Percentiles rank a stretch among this genome's conserved stretches.
Conservation (phyloP, 495 filamentous ascomycete species). For the Penicillium crystallinum region DNA sequence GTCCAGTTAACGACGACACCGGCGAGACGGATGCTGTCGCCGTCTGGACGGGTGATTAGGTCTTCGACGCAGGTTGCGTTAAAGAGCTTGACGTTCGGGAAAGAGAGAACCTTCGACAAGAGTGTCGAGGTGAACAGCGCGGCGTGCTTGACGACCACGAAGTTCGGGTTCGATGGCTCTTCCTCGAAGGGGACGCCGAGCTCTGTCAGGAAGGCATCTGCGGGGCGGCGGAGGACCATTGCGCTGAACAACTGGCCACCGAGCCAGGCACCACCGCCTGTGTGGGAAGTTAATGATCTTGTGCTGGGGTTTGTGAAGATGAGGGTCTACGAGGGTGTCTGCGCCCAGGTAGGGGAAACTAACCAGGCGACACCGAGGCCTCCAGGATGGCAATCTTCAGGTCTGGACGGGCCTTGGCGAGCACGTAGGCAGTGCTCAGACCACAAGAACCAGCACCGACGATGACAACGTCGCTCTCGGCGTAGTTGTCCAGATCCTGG, state of each 20-base stretch:
- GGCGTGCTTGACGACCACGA: conserved; percentile 89
- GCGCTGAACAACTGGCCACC: conserved; percentile 88
- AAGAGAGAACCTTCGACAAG: conserved; percentile 68
- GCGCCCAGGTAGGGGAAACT: not conserved
- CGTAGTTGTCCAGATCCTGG: conserved; percentile 78
- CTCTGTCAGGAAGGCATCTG: conserved; percentile 74
- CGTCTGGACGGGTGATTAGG: conserved; percentile 66
- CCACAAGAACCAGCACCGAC: conserved; percentile 85
- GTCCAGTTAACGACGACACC: conserved; percentile 96
- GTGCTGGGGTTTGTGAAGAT: not conserved
- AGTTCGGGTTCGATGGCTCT: conserved; percentile 74
- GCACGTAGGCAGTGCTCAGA: conserved; percentile 74
- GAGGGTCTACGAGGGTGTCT: not conserved
- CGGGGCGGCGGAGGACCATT: conserved; percentile 92
- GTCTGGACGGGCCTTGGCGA: conserved; percentile 79
- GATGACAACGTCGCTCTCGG: conserved; percentile 89
- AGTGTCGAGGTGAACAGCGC: conserved; percentile 86
- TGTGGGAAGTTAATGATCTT: conserved; percentile 1
- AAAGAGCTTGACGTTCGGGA: conserved; percentile 93
- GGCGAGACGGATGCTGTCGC: conserved; percentile 57
- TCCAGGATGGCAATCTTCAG: conserved; percentile 90
- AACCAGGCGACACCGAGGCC: conserved; percentile 72
- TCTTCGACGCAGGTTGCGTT: conserved; percentile 90
- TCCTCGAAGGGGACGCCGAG: conserved; percentile 82
- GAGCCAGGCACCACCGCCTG: conserved; percentile 82